Conservation (phyloP, 306 rosid species). For the Citrullus amarus region DNA sequence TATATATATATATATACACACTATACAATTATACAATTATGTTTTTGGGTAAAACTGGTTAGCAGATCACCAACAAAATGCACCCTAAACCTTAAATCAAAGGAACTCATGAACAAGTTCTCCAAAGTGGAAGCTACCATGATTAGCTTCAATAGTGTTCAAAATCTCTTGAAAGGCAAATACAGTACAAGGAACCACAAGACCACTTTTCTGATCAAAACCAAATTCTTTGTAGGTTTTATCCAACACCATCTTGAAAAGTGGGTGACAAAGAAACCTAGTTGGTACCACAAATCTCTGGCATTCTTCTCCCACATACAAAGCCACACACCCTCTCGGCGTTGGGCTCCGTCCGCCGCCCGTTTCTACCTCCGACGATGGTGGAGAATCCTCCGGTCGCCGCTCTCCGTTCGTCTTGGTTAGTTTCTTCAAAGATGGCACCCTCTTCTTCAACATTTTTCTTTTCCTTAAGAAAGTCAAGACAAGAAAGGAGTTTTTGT, state of each 20-base stretch:
- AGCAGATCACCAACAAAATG: too few species aligned
- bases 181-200: slow-evolving; percentile 69
- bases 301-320: slow-evolving; percentile 68
- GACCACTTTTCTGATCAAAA: slow-evolving; percentile 57
- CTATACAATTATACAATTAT: too few species aligned
- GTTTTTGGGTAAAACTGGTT: too few species aligned
- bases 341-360: slow-evolving; percentile 16
- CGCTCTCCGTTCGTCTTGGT: slow-evolving; percentile 30
- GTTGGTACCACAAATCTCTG: slow-evolving; percentile 64
- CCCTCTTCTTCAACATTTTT: slow-evolving; percentile 48
- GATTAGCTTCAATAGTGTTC: slow-evolving; percentile 53
- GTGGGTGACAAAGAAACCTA: slow-evolving; percentile 67
- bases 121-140: slow-evolving; percentile 63
- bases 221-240: slow-evolving; percentile 75
- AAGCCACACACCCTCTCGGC: slow-evolving; percentile 62
- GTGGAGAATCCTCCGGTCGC: slow-evolving; percentile 23
- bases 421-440: slow-evolving; percentile 50
- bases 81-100: not conserved
- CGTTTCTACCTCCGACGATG: slow-evolving; percentile 9
- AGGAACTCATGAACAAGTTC: slow-evolving; percentile 55
- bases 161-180: slow-evolving; percentile 62
- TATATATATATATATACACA: too few species aligned
- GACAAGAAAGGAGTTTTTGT: not conserved
- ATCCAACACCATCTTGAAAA: slow-evolving; percentile 76
- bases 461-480: not conserved